Evolutionary conservation across 2,329 filamentous ascomycete genomes (phyloP), one percentile per base, ranked within the genome.

Genomic region (Arachnomyces sp.): DNA sequence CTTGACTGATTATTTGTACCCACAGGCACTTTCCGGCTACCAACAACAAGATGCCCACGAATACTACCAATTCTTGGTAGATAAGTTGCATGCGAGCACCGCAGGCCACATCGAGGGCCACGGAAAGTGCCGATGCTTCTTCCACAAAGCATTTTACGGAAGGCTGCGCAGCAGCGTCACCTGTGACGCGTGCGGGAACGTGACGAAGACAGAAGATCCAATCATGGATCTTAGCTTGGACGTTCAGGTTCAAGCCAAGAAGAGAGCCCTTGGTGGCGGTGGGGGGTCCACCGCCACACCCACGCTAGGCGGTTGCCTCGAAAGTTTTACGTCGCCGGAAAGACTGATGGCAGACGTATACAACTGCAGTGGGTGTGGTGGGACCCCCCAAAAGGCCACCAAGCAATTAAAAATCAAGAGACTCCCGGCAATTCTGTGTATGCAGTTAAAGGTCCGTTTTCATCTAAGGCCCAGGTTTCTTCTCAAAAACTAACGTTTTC

Each of bases 1-100:
- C 21, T 9, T 25, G 21, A 25, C 21, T 25, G 21, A 25, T 25
- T 9, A 25, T 5, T 5, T 25, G n/a, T 25, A 13, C 28, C 43
- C n/a, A n/a, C n/a, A 86, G 63, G 80, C 84, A 45, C 72, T 89
- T 15, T 86, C 90, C 2, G 92, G 89, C 8, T 94, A 93, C 53
- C 86, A 89, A 54, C 90, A 96, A 63, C 90, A 96, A 67, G 90
- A 96, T 57, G 90, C 90, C 1, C 90, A 96, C 58, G 90, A 96
- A 60, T 96, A 94, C 65, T 93, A 95, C 62, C 88, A 95, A 59
- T 95, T 94, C 56, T 76, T 96, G 28, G 83, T 93, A 28, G 90
- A 95, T 66, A 86, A 92, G 53, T 73, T 98, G 12, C 90, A 95
- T 57, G 79, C 84, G 56, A 77, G 68, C 7, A 71, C 87, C 31